Percentiles rank a stretch among this genome's conserved stretches.
Evolutionary conservation across 2,329 filamentous ascomycete species (phyloP).

Genomic region (Cordyceps tenuipes): DNA sequence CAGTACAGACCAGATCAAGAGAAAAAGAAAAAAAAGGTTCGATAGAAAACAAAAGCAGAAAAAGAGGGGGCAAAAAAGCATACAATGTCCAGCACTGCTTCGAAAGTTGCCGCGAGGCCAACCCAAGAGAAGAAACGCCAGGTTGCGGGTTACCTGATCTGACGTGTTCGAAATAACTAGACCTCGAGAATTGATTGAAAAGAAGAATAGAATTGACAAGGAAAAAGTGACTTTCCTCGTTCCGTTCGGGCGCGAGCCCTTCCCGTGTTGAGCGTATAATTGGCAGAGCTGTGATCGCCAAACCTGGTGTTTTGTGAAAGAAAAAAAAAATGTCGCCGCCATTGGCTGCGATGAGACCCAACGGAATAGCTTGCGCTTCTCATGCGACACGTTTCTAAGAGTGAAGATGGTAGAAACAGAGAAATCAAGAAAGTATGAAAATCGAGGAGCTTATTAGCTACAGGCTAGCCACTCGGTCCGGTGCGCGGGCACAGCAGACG

Average conservation of each 20-base stretch:
- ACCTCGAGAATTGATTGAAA: background rate
- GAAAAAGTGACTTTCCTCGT: background rate
- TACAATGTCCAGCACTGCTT: slow-evolving; percentile 11
- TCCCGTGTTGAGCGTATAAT: background rate
- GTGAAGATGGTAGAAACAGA: background rate
- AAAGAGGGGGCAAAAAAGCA: background rate
- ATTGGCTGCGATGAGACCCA: background rate
- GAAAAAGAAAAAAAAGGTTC: background rate
- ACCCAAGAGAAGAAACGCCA: background rate
- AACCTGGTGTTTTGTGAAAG: background rate
- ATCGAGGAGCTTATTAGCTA: background rate
- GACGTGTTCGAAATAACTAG: background rate
- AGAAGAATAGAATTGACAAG: background rate
- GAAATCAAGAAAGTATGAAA: background rate
- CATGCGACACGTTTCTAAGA: background rate
- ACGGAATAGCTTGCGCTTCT: slow-evolving; percentile 7
- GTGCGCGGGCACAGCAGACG: slow-evolving; percentile 85
- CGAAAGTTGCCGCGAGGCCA: background rate
- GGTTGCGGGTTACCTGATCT: background rate
- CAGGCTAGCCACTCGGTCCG: slow-evolving; percentile 46
- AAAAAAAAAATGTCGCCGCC: slow-evolving; percentile 2
- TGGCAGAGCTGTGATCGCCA: background rate
- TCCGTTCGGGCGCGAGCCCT: slow-evolving; percentile 9
- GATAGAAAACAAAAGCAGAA: background rate
- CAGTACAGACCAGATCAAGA: background rate